Conservation (phyloP, 352 stramenopile genomes). For the Albugo candida region DNA sequence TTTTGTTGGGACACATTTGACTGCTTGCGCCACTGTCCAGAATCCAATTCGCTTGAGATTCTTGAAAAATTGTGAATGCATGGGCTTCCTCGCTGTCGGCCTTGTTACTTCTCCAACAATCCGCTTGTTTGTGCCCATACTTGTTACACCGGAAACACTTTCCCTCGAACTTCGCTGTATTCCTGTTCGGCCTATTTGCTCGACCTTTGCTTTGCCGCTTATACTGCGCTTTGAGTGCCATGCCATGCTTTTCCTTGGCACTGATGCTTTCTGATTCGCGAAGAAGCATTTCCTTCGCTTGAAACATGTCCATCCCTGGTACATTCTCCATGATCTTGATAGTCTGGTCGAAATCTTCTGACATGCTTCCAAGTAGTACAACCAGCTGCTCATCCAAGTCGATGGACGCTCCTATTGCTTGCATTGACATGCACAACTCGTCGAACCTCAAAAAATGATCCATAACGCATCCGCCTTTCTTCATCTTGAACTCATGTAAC, state of each 20-base stretch:
- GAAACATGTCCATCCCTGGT: constrained; percentile 1
- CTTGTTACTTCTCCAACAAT: not conserved
- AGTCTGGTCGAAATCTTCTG: constrained; percentile 8
- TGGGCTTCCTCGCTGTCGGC: not conserved
- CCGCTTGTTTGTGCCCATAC: not conserved
- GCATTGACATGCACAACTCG: constrained; percentile 8
- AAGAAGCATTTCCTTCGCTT: constrained; percentile 10
- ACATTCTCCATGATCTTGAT: constrained; percentile 4
- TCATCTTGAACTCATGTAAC: not conserved
- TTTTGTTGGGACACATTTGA: constrained; percentile 7
- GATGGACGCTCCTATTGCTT: constrained; percentile 4
- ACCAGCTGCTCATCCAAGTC: constrained; percentile 6
- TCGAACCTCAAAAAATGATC: constrained; percentile 14
- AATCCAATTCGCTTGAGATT: constrained; percentile 1
- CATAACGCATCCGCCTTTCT: constrained; percentile 4
- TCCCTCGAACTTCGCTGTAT: not conserved
- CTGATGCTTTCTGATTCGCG: constrained; percentile 3
- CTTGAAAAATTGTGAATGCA: not conserved
- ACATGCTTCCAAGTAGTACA: constrained; percentile 2
- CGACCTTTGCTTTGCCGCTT: too few species aligned
- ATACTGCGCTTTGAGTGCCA: not conserved
- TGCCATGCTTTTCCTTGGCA: not conserved
- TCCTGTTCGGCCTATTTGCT: too few species aligned
- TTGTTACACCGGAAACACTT: not conserved
- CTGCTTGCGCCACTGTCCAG: constrained; percentile 11